Base-by-base conservation (phyloP, 768 basidiomycete species). In the Auricularia sp. region DNA sequence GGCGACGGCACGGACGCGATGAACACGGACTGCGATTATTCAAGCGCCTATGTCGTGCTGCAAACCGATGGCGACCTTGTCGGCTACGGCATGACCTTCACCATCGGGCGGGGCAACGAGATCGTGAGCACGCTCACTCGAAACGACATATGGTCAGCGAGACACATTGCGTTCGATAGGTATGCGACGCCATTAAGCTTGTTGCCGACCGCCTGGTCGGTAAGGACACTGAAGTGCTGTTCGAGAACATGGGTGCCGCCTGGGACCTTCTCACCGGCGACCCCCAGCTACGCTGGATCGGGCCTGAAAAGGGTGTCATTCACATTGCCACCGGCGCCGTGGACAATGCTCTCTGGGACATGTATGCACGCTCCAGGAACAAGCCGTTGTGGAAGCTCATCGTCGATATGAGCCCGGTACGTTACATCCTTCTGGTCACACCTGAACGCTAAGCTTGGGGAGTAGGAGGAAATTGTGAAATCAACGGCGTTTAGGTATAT, bases 11-110 rank as follows among this genome's bases (percentile, higher is more conserved):
- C 92, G 36, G 93, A 97, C 79, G 93, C 93, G 7, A 96, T 95
- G 91, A 96, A 97, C 75, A 89, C 90, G 39, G 91, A 92, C 64
- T 96, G 93, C 76, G 95, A 97, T 76, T 97, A 97, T 76, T 94
- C 92, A 2, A 91, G 93, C 1, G 95, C 95, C 4, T 97, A 97
- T 73, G 80, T 97, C 58, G 82, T 86, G 29, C 79, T 98, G 64
- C 76, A 83, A 66, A 95, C 90, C 3, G 70, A 77, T 44, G 70
- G 77, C 3, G 81, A 85, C 62, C 84, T 95, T 54, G 81, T 87
- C 60, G 92, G 94, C 21, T 85, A 93, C 69, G 93, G 92, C 64
- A 91, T 93, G 91, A 93, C 93, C 3, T 95, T 95, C 73, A 94
- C 93, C 11, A 94, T 93, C 68, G 93, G 93, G 0, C 87, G 95